Evolutionary conservation across 78 protist species (phyloP).

Genomic region (Dictyostelium capitatum): DNA sequence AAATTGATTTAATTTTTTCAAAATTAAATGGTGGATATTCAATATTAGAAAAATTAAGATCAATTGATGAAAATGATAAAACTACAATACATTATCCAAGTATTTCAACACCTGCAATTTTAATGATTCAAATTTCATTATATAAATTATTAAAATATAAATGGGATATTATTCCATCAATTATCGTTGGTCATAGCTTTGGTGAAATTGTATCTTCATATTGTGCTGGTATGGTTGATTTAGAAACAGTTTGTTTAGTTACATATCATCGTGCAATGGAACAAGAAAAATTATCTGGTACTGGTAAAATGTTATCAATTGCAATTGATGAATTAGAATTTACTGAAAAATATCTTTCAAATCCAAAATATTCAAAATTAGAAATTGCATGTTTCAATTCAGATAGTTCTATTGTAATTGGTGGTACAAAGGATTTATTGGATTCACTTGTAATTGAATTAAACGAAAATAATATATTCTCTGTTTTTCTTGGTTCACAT

Average conservation of each 20-base stretch:
- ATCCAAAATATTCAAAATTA: not conserved
- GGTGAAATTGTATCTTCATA: slow-evolving; percentile 47
- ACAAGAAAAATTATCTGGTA: slow-evolving; percentile 26
- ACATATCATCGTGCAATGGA: not conserved
- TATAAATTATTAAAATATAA: not conserved
- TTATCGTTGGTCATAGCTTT: slow-evolving; percentile 45
- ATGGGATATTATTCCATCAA: not conserved
- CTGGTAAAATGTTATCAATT: slow-evolving; percentile 59
- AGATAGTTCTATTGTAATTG: slow-evolving; percentile 12
- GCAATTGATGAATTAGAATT: not conserved
- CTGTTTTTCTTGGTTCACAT: slow-evolving; percentile 6
- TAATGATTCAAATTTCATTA: not conserved
- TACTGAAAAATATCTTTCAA: not conserved
- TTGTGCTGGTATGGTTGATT: slow-evolving; percentile 7
- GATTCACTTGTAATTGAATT: not conserved
- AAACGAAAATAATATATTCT: not conserved
- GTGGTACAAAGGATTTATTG: not conserved
- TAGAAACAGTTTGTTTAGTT: not conserved
- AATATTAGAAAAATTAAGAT: not conserved
- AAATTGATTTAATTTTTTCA: not conserved
- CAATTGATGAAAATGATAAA: not conserved
- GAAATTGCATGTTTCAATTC: slow-evolving; percentile 51
- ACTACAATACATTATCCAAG: slow-evolving; percentile 5
- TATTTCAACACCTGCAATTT: slow-evolving; percentile 19
- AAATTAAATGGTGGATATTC: not conserved